Conservation (phyloP, 1,284 basidiomycete genomes). For the Wolfiporia cocos region DNA sequence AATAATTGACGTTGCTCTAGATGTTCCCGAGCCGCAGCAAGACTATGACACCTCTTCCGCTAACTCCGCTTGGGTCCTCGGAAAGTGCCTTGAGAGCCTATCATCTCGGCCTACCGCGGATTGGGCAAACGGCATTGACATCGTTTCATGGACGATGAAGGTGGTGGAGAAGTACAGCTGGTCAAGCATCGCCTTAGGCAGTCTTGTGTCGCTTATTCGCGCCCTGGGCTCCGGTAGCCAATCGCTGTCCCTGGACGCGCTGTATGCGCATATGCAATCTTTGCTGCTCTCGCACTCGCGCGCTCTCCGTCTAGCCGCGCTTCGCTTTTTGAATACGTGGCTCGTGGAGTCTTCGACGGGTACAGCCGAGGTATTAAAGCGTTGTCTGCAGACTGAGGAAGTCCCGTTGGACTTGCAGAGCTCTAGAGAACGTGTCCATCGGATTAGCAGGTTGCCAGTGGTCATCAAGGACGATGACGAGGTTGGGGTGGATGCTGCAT, state of each 20-base stretch:
- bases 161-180: constrained; percentile 50
- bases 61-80: constrained; percentile 49
- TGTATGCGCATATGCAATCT: constrained; percentile 41
- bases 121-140: constrained; percentile 40
- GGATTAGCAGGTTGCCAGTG: constrained; percentile 58
- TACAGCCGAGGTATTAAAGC: constrained; percentile 53
- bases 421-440: constrained; percentile 75
- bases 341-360: constrained; percentile 34
- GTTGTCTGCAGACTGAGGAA: constrained; percentile 70
- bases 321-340: constrained; percentile 49
- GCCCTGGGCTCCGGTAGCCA: constrained; percentile 27
- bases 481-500: constrained; percentile 47
- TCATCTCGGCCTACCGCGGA: constrained; percentile 31
- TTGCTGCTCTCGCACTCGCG: constrained; percentile 57
- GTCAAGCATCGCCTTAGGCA: constrained; percentile 51
- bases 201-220: constrained; percentile 43
- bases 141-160: constrained; percentile 38
- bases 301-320: constrained; percentile 43
- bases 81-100: constrained; percentile 41
- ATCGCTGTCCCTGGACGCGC: constrained; percentile 30
- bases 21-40: constrained; percentile 24
- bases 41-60: constrained; percentile 31
- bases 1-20: constrained; percentile 41
- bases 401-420: constrained; percentile 72
- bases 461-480: constrained; percentile 47